A percentile compares a stretch with the other conserved stretches of the same genome.
phyloP scores from a whole-genome alignment of 1,284 basidiomycete genomes.

The Boletellus deceptivus region DNA sequence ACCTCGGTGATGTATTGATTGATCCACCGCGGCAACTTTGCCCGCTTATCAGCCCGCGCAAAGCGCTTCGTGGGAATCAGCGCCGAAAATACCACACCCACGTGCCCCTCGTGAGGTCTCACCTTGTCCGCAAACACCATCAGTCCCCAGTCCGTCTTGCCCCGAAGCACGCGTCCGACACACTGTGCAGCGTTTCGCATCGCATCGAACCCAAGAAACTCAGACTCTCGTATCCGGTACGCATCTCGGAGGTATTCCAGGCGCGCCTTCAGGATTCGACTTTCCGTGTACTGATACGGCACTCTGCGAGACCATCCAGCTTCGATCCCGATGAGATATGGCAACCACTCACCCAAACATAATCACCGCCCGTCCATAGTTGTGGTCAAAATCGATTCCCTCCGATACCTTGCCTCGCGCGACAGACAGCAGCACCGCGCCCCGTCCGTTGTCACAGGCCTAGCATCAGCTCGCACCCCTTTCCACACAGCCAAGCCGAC shows the following conservation, averaged over 20 bases:
- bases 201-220: slow-evolving; percentile 98
- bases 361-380: slow-evolving; percentile 98
- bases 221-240: slow-evolving; percentile 96
- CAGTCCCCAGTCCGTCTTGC: slow-evolving; percentile 99
- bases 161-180: slow-evolving; percentile 94
- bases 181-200: slow-evolving; percentile 99
- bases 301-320: slow-evolving; percentile 52
- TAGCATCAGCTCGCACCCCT: slow-evolving; percentile 30
- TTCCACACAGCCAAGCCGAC: background rate
- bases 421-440: slow-evolving; percentile 94
- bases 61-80: slow-evolving; percentile 69
- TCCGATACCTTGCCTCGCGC: slow-evolving; percentile 99
- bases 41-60: slow-evolving; percentile 93
- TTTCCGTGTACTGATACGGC: slow-evolving; percentile 99
- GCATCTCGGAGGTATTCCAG: slow-evolving; percentile 98
- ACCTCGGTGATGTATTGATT: slow-evolving; percentile 99
- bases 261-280: slow-evolving; percentile 94
- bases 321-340: slow-evolving; percentile 19
- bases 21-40: slow-evolving; percentile 98
- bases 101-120: slow-evolving; percentile 22
- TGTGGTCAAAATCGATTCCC: slow-evolving; percentile 99
- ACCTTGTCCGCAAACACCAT: slow-evolving; percentile 99
- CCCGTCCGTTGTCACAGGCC: slow-evolving; percentile 99
- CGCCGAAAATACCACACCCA: background rate
- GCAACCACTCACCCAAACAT: slow-evolving; percentile 85